These are phyloP conservation scores for Bauhinia variegata DNA, from an alignment of 306 rosid species.

Conservation along the genomic window DNA sequence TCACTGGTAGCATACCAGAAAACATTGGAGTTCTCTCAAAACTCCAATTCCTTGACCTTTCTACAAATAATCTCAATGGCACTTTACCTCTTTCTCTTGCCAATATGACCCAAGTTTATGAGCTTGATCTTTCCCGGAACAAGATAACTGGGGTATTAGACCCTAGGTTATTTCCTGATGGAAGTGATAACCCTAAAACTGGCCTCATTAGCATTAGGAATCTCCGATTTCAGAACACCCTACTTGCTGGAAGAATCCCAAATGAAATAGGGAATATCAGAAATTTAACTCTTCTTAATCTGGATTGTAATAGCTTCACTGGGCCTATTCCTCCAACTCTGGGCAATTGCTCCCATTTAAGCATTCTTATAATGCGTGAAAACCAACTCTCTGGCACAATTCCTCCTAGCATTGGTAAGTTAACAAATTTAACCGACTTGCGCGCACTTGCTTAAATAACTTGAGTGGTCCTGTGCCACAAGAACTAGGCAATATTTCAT, in stretches of 20 bases:
- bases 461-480: constrained; percentile 51
- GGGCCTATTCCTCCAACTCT: constrained; percentile 58
- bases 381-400: constrained; percentile 53
- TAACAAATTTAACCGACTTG: constrained; percentile 48
- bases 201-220: constrained; percentile 48
- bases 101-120: constrained; percentile 53
- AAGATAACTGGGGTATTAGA: constrained; percentile 49
- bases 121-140: constrained; percentile 64
- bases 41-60: constrained; percentile 61
- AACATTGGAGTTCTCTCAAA: constrained; percentile 52
- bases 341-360: constrained; percentile 51
- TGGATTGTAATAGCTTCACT: constrained; percentile 42
- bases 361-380: constrained; percentile 37
- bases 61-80: constrained; percentile 47
- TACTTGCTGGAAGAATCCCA: constrained; percentile 48
- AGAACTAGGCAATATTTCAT: constrained; percentile 54
- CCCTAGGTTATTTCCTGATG: constrained; percentile 52
- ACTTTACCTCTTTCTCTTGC: constrained; percentile 61
- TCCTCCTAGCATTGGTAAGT: constrained; percentile 47
- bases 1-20: constrained; percentile 52
- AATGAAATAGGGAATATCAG: constrained; percentile 61
- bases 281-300: constrained; percentile 43
- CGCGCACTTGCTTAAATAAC: constrained; percentile 37
- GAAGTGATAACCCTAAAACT: constrained; percentile 25
- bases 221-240: constrained; percentile 49